Evolutionary conservation across 192 early-diverging fungal species (phyloP), one percentile per base, ranked within the genome.

Genomic region (Dimargaris cristalligena): DNA sequence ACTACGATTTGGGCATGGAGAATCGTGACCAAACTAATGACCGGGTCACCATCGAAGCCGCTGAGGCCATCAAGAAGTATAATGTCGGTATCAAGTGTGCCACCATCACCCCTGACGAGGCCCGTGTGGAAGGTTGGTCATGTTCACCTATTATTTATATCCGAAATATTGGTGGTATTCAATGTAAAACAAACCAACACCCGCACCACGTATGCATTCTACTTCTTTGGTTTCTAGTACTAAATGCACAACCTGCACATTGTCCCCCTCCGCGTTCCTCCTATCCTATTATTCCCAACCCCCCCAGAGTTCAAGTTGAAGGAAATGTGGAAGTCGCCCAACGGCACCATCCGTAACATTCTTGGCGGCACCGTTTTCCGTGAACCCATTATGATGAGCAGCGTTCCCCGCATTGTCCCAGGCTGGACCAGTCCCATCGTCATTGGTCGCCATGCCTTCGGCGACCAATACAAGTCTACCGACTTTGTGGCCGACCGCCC

Each of bases 61-160:
- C 94, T 47, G 87, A 92, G 64, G 94, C 94, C 16, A 95, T 94
- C 73, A 84, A 86, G 68, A 88, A 92, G 80, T 92, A 94, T 82
- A 91, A 92, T 65, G 93, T 92, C 56, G 85, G 91, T 63, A 98
- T 98, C 79, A 98, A 98, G 79, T 98, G 94, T 68, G 94, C 94
- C 9, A 98, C 94, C 38, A 98, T 98, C 70, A 98, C 94, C 25
- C 92, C 94, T 14, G 94, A 98, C 67, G 86, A 88, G 54, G 87
- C 81, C 22, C 87, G 94, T 65, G 91, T 98, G 51, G 74, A 89
- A 65, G 77, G 75, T 74, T 66, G n/a, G n/a, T n/a, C n/a, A n/a
- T n/a, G n/a, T n/a, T n/a, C n/a, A n/a, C n/a, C n/a, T n/a, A n/a
- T n/a, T n/a, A n/a, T n/a, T n/a, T n/a, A n/a, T n/a, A n/a, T n/a